These are phyloP conservation scores for Boletus rex-veris DNA, from an alignment of 768 basidiomycete genomes.

Conservation along the genomic window DNA sequence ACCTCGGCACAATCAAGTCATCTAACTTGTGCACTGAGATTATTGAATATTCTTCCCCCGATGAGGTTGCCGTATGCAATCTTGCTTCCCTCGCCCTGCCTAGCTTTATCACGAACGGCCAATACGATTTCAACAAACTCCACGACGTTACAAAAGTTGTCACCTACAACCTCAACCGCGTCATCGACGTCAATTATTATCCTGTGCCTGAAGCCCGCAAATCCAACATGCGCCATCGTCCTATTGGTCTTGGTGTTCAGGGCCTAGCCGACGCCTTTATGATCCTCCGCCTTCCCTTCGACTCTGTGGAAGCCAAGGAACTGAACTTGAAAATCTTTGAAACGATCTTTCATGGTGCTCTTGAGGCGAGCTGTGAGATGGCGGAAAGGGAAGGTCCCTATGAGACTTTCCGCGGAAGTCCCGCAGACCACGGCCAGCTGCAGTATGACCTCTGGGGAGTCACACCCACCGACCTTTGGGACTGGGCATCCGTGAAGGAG, in stretches of 20 bases:
- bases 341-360: constrained; percentile 95
- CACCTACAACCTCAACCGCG: constrained; percentile 86
- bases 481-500: constrained; percentile 85
- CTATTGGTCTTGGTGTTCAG: constrained; percentile 96
- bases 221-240: constrained; percentile 96
- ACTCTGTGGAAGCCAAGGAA: constrained; percentile 77
- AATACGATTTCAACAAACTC: constrained; percentile 92
- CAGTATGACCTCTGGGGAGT: constrained; percentile 97
- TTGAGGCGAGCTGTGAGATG: constrained; percentile 88
- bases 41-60: constrained; percentile 95
- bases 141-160: constrained; percentile 95
- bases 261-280: constrained; percentile 98
- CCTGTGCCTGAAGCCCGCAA: constrained; percentile 87
- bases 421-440: constrained; percentile 81
- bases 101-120: constrained; percentile 76
- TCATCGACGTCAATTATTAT: constrained; percentile 96
- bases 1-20: constrained; percentile 98
- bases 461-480: constrained; percentile 88
- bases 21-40: constrained; percentile 99
- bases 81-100: constrained; percentile 96
- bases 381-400: constrained; percentile 79
- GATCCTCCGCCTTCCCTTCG: constrained; percentile 94
- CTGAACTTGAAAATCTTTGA: constrained; percentile 97
- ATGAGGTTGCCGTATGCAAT: constrained; percentile 98
- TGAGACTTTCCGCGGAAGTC: constrained; percentile 86